phyloP scores from a whole-genome alignment of 768 basidiomycete genomes.

The Pulveroboletus sp. region DNA sequence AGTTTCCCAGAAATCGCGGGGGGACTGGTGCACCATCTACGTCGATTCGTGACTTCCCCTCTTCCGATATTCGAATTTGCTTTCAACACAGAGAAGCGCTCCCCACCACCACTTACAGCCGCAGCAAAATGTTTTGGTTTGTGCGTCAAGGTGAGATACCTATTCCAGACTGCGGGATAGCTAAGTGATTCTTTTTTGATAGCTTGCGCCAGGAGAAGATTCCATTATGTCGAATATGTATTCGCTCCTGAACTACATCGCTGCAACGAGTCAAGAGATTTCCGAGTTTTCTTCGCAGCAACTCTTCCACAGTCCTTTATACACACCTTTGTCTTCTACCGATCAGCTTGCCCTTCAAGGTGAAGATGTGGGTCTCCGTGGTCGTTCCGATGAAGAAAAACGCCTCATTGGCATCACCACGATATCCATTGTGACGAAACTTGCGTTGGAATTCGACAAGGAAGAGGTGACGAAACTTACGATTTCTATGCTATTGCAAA shows the following conservation, averaged over 20 bases:
- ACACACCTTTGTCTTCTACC: constrained; percentile 32
- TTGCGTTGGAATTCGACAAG: constrained; percentile 82
- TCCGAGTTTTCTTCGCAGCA: constrained; percentile 51
- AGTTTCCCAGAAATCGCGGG: constrained; percentile 83
- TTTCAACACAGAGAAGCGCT: constrained; percentile 68
- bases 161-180: background rate
- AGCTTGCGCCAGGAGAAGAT: constrained; percentile 87
- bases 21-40: constrained; percentile 72
- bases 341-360: constrained; percentile 55
- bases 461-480: constrained; percentile 90
- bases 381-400: constrained; percentile 81
- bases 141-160: constrained; percentile 67
- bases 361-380: constrained; percentile 60
- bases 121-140: constrained; percentile 89
- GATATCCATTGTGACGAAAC: constrained; percentile 84
- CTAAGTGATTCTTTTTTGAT: constrained; percentile 7
- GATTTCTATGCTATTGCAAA: constrained; percentile 89
- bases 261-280: constrained; percentile 77
- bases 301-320: constrained; percentile 40
- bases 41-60: constrained; percentile 86
- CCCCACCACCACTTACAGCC: constrained; percentile 75
- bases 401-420: constrained; percentile 84
- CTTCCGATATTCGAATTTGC: constrained; percentile 86
- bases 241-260: constrained; percentile 90
- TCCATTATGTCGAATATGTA: constrained; percentile 95